Percentiles rank a stretch among this genome's conserved stretches.
Conservation (phyloP, 352 stramenopile species). For the Globisporangium barbulae region DNA sequence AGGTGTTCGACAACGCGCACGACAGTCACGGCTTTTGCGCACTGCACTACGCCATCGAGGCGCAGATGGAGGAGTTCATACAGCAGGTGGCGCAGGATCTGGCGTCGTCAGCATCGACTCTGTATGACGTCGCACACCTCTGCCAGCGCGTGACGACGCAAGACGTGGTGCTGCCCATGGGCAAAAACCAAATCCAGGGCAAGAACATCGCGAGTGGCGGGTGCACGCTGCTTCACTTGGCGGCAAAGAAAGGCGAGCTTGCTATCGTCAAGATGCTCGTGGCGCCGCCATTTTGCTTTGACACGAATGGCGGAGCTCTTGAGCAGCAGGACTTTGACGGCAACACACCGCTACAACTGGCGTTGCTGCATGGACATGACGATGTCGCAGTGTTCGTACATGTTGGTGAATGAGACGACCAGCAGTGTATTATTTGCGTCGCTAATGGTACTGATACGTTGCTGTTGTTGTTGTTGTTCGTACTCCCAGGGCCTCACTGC, state of each 20-base stretch:
- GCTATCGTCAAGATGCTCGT: constrained; percentile 47
- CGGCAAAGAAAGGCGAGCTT: constrained; percentile 57
- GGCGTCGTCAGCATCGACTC: not conserved
- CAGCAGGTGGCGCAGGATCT: constrained; percentile 29
- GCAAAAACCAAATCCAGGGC: constrained; percentile 54
- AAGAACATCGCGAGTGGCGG: constrained; percentile 74
- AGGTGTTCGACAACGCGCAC: constrained; percentile 65
- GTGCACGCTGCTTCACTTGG: constrained; percentile 64
- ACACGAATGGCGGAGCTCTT: constrained; percentile 17
- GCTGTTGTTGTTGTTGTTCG: not conserved
- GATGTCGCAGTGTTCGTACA: constrained; percentile 37
- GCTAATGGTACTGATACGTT: not conserved
- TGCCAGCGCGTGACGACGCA: constrained; percentile 36
- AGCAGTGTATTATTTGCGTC: constrained; percentile 1
- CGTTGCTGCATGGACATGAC: constrained; percentile 38
- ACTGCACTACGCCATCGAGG: constrained; percentile 75
- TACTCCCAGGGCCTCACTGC: not conserved
- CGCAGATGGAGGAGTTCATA: constrained; percentile 59
- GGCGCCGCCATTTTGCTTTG: constrained; percentile 24
- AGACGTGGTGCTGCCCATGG: constrained; percentile 66
- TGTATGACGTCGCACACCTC: constrained; percentile 10
- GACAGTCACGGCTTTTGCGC: constrained; percentile 70
- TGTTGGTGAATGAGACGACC: constrained; percentile 18
- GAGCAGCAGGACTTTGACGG: constrained; percentile 53
- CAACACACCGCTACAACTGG: constrained; percentile 45